These are phyloP conservation scores for Salix dunnii DNA, from an alignment of 345 rosid species.

Conservation along the genomic window DNA sequence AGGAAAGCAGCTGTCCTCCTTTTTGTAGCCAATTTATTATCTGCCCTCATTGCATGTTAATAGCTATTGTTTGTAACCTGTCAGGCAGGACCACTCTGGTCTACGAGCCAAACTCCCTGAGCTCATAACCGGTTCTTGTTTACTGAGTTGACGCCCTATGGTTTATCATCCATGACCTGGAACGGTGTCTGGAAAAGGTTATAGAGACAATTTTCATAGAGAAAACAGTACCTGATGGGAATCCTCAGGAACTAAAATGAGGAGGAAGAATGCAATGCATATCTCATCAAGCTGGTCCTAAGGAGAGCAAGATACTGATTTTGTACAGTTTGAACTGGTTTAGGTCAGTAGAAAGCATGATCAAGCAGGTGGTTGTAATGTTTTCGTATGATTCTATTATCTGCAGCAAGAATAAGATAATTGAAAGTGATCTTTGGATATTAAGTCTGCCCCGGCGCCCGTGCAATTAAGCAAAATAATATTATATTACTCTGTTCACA, in stretches of 20 bases:
- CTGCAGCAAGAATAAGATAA: background rate
- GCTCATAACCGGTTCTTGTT: background rate
- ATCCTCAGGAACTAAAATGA: background rate
- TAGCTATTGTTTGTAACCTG: background rate
- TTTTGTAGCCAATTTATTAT: background rate
- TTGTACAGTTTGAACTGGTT: background rate
- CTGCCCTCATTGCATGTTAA: conserved; percentile 2
- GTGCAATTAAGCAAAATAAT: background rate
- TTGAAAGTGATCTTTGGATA: background rate
- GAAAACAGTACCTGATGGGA: background rate
- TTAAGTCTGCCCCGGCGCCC: no score
- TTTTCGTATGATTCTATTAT: background rate
- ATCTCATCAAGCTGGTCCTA: background rate
- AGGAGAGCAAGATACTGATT: background rate
- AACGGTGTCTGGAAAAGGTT: background rate
- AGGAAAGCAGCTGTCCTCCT: background rate
- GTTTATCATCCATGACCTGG: background rate
- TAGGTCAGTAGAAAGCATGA: background rate
- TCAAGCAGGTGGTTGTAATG: background rate
- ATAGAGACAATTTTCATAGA: background rate
- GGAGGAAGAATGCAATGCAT: background rate
- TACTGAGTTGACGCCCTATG: no score
- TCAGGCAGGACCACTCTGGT: background rate
- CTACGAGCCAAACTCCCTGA: background rate
- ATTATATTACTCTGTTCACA: background rate